Percentiles rank a stretch among this genome's conserved stretches.
Evolutionary conservation across 2,329 filamentous ascomycete genomes (phyloP).

Genomic region (Scedosporium minutisporum): DNA sequence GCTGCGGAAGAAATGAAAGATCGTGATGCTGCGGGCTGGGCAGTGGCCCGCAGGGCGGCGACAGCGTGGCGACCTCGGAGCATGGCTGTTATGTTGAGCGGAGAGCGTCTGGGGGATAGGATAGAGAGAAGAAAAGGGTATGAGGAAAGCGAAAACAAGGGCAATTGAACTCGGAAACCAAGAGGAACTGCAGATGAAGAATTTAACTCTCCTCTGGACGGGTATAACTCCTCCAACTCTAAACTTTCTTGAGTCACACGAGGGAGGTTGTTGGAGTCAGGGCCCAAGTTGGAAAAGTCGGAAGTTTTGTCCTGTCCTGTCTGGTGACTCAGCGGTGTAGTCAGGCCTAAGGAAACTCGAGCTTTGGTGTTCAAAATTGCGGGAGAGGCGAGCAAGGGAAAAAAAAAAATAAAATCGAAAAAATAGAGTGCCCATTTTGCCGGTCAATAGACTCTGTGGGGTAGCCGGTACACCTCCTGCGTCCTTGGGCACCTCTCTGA

Average conservation of each 20-base stretch:
- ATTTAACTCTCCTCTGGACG: background rate
- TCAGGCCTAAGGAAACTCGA: background rate
- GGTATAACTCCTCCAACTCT: background rate
- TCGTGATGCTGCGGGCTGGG: constrained; percentile 21
- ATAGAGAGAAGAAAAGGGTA: constrained; percentile 6
- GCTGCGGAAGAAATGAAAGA: constrained; percentile 30
- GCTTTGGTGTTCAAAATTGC: background rate
- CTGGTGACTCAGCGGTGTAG: constrained; percentile 5
- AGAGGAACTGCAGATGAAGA: constrained; percentile 1
- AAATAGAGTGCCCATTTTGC: background rate
- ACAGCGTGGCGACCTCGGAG: constrained; percentile 38
- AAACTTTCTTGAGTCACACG: constrained; percentile 3
- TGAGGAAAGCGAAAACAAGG: background rate
- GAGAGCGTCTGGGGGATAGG: background rate
- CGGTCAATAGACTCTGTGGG: background rate
- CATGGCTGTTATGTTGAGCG: constrained; percentile 25
- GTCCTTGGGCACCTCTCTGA: background rate
- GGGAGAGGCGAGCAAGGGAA: background rate
- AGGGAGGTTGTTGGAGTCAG: background rate
- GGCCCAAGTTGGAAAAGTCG: background rate
- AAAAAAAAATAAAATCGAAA: background rate
- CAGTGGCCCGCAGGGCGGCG: constrained; percentile 35
- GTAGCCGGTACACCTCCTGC: background rate
- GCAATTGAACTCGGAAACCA: background rate
- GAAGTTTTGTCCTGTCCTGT: background rate